Base-by-base conservation (phyloP, 306 rosid genomes). In the Leucaena leucocephala region DNA sequence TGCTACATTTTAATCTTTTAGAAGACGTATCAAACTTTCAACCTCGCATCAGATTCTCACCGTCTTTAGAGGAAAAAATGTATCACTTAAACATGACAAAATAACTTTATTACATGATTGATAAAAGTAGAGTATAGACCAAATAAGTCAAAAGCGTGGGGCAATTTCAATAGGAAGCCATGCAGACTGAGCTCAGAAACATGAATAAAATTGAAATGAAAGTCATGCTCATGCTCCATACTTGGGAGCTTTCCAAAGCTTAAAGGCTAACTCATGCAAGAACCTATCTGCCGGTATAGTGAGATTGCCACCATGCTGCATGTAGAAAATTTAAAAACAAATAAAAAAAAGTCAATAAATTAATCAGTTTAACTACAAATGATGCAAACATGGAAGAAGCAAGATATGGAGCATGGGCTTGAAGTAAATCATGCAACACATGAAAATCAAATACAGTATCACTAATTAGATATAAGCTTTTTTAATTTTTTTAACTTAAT, bases 171-270 rank as follows among this genome's bases (percentile, higher is more conserved):
- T 73, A 43, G 66, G 39, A 76, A 65, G 15, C 61, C 50, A 49
- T 9, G 42, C 9, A 39, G 44, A 71, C 57, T 61, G 77, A 36
- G 16, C 72, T 68, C 21, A 63, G 77, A 38, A 2, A 76, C 77
- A 52, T 16, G 15, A 68, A 21, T 12, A 2, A 39, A 65, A 63
- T 68, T 71, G 33, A 49, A 45, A 68, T 42, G 36, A 58, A 36
- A 76, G 66, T 92, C 81, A 95, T 34, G 97, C 99, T 85, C 98
- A 95, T 42, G 99, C 99, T 85, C 98, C 99, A 74, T 95, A 95
- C 76, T 95, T 93, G 63, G 99, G 98, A 77, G 97, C 97, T 86
- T 93, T 95, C 97, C 99, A 95, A 19, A 95, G 90, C 90, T 93
- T 95, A 86, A 95, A 95, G 75, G 99, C 98, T 49, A 93, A 86